Conservation (phyloP, 371 early-diverging fungal species). For the Rhizopus delemar region DNA sequence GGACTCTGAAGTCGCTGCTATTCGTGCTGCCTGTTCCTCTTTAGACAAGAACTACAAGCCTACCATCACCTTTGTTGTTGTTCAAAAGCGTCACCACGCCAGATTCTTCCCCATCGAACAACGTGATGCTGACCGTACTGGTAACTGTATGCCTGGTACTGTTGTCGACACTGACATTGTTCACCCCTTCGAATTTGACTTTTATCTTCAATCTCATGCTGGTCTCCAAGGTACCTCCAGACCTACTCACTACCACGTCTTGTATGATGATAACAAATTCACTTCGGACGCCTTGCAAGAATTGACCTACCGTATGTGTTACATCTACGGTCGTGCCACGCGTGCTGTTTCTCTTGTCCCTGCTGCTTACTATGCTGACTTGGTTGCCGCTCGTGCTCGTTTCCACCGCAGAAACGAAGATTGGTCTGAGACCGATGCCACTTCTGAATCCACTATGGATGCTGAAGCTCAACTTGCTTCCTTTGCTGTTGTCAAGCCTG, state of each 20-base stretch:
- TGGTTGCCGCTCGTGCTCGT: conserved; percentile 80
- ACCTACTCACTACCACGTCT: conserved; percentile 87
- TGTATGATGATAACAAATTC: conserved; percentile 85
- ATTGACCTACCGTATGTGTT: conserved; percentile 86
- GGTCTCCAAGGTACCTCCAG: conserved; percentile 92
- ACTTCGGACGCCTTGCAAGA: conserved; percentile 76
- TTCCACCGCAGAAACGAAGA: conserved; percentile 71
- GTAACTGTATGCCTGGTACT: conserved; percentile 79
- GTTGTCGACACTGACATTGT: conserved; percentile 86
- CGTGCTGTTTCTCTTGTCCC: conserved; percentile 82
- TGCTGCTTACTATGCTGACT: conserved; percentile 90
- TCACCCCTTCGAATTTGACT: conserved; percentile 87
- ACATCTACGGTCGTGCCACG: conserved; percentile 84
- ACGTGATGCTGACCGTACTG: conserved; percentile 48
- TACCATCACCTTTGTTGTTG: conserved; percentile 87
- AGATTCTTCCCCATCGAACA: conserved; percentile 84
- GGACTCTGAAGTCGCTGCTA: conserved; percentile 75
- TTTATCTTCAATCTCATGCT: conserved; percentile 87
- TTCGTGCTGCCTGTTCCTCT: conserved; percentile 74
- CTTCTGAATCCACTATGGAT: conserved; percentile 39
- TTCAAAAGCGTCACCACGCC: conserved; percentile 96
- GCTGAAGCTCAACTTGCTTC: conserved; percentile 44
- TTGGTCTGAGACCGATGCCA: conserved; percentile 52
- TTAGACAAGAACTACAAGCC: conserved; percentile 78
- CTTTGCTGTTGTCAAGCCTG: conserved; percentile 42